phyloP scores from a whole-genome alignment of 257 asterid genomes.

The Cynanchum wilfordii region DNA sequence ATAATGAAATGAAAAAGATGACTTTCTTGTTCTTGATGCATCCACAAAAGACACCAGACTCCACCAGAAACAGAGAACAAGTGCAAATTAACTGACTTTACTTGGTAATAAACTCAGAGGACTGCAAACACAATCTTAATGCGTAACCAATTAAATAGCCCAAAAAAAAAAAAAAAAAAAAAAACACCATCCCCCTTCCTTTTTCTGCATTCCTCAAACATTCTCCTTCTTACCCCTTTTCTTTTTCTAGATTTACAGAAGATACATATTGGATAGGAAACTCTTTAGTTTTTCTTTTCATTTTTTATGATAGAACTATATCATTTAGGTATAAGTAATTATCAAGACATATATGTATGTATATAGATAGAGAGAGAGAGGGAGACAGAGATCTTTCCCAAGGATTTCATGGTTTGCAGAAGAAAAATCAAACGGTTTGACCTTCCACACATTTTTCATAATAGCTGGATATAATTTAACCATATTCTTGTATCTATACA shows the following conservation, averaged over 20 bases:
- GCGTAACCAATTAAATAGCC: not conserved
- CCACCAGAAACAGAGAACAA: not conserved
- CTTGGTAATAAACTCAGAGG: not conserved
- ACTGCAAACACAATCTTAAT: not conserved
- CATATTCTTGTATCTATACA: too few species aligned
- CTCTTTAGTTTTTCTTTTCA: not conserved
- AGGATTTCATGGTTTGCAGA: too few species aligned
- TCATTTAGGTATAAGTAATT: not conserved
- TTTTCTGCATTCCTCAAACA: not conserved
- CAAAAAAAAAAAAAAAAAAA: too few species aligned
- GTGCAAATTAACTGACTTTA: not conserved
- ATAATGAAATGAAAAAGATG: not conserved
- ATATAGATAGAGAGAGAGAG: too few species aligned
- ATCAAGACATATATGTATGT: too few species aligned
- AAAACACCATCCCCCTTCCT: not conserved
- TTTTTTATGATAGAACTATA: not conserved
- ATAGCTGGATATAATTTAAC: too few species aligned
- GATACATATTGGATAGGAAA: not conserved
- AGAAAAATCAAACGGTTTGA: too few species aligned
- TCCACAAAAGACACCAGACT: not conserved
- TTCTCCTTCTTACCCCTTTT: not conserved
- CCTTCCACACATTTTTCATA: too few species aligned
- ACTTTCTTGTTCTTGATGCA: not conserved
- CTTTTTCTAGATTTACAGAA: not conserved
- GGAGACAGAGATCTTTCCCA: too few species aligned